These are phyloP conservation scores for Talaromyces sp. DNA, from an alignment of 2,329 filamentous ascomycete species.

Conservation along the genomic window DNA sequence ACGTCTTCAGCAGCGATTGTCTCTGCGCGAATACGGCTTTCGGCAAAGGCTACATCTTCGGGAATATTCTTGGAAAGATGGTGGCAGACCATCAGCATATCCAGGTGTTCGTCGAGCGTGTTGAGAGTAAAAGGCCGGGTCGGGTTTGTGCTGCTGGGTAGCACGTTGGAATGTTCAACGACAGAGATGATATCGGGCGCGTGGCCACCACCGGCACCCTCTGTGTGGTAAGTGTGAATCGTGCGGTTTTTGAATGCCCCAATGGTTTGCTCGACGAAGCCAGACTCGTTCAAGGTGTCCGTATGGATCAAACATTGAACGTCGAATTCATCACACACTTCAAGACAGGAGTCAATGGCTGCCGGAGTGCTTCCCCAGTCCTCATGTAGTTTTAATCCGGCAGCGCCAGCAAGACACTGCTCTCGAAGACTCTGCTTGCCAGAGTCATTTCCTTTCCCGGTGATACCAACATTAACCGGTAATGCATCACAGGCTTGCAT, in stretches of 20 bases:
- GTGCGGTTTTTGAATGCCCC: constrained; percentile 78
- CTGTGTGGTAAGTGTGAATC: constrained; percentile 96
- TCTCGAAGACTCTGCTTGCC: constrained; percentile 66
- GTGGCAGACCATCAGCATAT: constrained; percentile 99
- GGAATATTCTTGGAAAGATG: constrained; percentile 89
- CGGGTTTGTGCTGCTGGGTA: constrained; percentile 88
- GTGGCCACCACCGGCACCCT: constrained; percentile 90
- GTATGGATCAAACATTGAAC: constrained; percentile 94
- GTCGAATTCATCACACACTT: constrained; percentile 84
- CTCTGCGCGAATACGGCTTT: constrained; percentile 88
- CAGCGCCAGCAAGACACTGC: constrained; percentile 76
- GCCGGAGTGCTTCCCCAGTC: constrained; percentile 92
- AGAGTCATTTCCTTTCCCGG: constrained; percentile 88
- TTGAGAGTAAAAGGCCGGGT: constrained; percentile 87
- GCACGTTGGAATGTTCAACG: constrained; percentile 80
- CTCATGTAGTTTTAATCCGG: constrained; percentile 90
- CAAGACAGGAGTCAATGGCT: constrained; percentile 81
- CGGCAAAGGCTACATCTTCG: constrained; percentile 92
- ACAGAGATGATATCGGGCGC: constrained; percentile 94
- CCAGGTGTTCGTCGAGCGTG: constrained; percentile 91
- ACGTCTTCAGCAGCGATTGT: constrained; percentile 97
- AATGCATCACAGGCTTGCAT: constrained; percentile 78
- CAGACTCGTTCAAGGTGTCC: constrained; percentile 92
- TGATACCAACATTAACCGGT: constrained; percentile 85
- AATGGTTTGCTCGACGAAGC: constrained; percentile 92